Evolutionary conservation across 2,329 filamentous ascomycete genomes (phyloP), one percentile per base, ranked within the genome.

Genomic region (Beauveria medogensis): DNA sequence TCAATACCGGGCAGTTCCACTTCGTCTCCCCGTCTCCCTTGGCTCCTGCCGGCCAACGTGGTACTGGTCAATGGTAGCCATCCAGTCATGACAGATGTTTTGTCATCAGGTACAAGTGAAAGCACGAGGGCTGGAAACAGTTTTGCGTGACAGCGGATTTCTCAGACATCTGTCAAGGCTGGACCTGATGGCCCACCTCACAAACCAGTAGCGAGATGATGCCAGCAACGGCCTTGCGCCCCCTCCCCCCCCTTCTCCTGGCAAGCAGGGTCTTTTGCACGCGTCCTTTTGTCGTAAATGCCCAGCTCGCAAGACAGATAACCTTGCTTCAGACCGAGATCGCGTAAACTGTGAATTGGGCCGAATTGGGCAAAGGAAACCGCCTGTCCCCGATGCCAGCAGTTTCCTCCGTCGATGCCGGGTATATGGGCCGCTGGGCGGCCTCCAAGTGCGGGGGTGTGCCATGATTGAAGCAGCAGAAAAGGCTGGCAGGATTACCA

Each of bases 391-490:
- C 26, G 12, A 37, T 14, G 16, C 18, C 20, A 58, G 34, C 50
- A 22, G 5, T 20, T 26, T 6, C 8, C 24, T 40, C 20, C 22
- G 3, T 46, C 41, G 2, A 22, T n/a, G 7, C 50, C 48, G 40
- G 48, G 28, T 47, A 46, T 14, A 46, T 14, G 28, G 24, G 37
- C 28, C 20, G 26, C 56, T 41, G 57, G 48, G 48, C 48, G 50
- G 57, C 57, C 57, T 59, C 57, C 57, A 46, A 51, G 40, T 59
- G 57, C 57, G 57, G 57, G 56, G 56, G 10, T 43, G 24, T 59
- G 37, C 57, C 24, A 18, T 46, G 12, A 8, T 47, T 34, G 14
- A 22, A 54, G 20, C 34, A 6, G 40, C 5, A 18, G 37, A 48
- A 18, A 50, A 2, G 44, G 44, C 30, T 37, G 30, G 47, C 47